These are phyloP conservation scores for Lactarius indigo DNA, from an alignment of 768 basidiomycete species.

Conservation along the genomic window DNA sequence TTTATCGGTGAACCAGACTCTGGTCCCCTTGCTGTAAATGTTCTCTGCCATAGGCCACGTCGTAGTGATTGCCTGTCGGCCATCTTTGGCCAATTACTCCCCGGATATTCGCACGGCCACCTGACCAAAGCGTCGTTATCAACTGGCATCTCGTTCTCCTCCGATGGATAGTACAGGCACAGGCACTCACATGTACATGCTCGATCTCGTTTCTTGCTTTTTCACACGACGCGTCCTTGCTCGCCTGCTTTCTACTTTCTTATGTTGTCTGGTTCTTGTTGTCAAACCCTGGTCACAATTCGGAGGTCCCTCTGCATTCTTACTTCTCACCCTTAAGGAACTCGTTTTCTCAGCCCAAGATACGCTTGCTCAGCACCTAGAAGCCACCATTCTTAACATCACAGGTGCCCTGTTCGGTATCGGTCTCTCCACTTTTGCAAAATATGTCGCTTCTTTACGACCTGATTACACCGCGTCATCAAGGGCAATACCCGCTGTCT, in stretches of 20 bases:
- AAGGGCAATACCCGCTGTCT: conserved; percentile 40
- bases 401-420: conserved; percentile 41
- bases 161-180: background rate
- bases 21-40: conserved; percentile 86
- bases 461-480: conserved; percentile 31
- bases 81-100: conserved; percentile 4
- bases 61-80: conserved; percentile 13
- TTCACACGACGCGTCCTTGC: conserved; percentile 37
- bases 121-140: conserved; percentile 1
- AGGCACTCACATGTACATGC: background rate
- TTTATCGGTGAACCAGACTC: conserved; percentile 93
- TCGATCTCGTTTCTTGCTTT: conserved; percentile 16
- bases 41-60: conserved; percentile 72
- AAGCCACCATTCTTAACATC: conserved; percentile 42
- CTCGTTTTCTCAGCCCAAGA: conserved; percentile 47
- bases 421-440: conserved; percentile 36
- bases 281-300: conserved; percentile 39
- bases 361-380: conserved; percentile 46
- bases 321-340: conserved; percentile 40
- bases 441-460: conserved; percentile 33
- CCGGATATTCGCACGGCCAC: conserved; percentile 19
- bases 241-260: conserved; percentile 42
- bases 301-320: conserved; percentile 40
- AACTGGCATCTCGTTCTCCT: background rate
- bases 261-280: conserved; percentile 40